Base-by-base conservation (phyloP, 768 basidiomycete genomes). In the Auriscalpium vulgare region DNA sequence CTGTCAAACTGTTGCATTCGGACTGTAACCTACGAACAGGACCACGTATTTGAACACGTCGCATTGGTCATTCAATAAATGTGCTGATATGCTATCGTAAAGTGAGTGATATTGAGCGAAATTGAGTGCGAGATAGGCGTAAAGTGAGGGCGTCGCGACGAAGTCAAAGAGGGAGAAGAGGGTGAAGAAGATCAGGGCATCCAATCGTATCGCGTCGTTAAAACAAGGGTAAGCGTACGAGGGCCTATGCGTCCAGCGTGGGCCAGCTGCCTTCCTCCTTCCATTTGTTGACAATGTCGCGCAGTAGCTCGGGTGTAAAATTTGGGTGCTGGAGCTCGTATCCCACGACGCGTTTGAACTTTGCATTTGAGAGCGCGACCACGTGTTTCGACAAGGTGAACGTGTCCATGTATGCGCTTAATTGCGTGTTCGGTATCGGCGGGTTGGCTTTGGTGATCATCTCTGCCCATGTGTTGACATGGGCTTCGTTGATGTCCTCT, bases 401-500 rank as follows among this genome's bases (percentile, higher is more conserved):
- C 55, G 79, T 79, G 68, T 89, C 87, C 82, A 90, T 85, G 68
- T 91, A 94, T 1, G 89, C 86, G 17, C 76, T 81, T 58, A 92
- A 70, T 1, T 86, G 88, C 0, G 87, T 83, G 56, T 87, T 84
- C 11, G 78, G 74, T 55, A 90, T 75, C 2, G 86, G 85, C 23
- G 88, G 88, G 40, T 81, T 78, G 37, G 90, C 86, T 47, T 71
- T 81, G 19, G 72, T 71, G 62, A 91, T 78, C 85, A 94, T 90
- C 66, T 88, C 78, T 8, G 84, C 88, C 91, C 91, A 94, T 10
- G 80, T 83, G 52, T 79, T 74, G 36, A 91, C 87, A 65, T 94
- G 91, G 49, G 83, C 80, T 65, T 91, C 89, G 65, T 92, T 93
- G 64, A 91, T 88, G 50, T 90, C 87, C 65, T 91, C 88, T 8